Conservation (phyloP, 2,329 filamentous ascomycete species). For the Zymoseptoria pseudotritici region DNA sequence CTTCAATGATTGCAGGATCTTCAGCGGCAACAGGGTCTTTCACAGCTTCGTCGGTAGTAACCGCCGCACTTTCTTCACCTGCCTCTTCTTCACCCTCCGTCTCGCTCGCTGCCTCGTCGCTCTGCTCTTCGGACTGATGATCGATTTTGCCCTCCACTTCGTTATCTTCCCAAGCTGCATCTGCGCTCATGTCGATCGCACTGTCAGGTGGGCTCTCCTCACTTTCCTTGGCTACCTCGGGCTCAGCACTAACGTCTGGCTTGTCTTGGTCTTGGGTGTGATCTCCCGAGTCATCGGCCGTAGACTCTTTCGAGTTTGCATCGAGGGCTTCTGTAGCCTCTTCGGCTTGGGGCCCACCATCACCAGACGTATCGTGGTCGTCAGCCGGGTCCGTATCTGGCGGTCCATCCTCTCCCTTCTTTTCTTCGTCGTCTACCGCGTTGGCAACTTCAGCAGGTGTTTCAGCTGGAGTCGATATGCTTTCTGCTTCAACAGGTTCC, state of each 20-base stretch:
- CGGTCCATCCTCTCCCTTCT: neutral
- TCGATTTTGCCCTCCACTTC: neutral
- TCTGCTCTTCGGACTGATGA: neutral
- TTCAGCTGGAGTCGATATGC: neutral
- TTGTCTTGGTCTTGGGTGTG: neutral
- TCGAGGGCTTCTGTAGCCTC: neutral
- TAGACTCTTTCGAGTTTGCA: neutral
- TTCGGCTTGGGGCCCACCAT: neutral
- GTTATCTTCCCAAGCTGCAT: neutral
- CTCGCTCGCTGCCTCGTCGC: slow-evolving; percentile 2
- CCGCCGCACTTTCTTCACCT: slow-evolving; percentile 1
- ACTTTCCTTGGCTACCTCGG: neutral
- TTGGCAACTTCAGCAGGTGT: neutral
- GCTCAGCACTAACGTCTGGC: neutral
- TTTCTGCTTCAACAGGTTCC: neutral
- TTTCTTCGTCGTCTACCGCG: neutral
- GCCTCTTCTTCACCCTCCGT: slow-evolving; percentile 5
- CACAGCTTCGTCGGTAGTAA: slow-evolving; percentile 3
- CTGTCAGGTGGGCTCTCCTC: neutral
- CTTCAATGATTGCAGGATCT: neutral
- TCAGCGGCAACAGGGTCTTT: slow-evolving; percentile 13
- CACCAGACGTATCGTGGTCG: neutral
- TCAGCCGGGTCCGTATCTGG: neutral
- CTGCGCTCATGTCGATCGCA: neutral
- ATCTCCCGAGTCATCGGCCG: neutral